Base-by-base conservation (phyloP, 176 grass and related monocot genomes). In the Lolium multiflorum region DNA sequence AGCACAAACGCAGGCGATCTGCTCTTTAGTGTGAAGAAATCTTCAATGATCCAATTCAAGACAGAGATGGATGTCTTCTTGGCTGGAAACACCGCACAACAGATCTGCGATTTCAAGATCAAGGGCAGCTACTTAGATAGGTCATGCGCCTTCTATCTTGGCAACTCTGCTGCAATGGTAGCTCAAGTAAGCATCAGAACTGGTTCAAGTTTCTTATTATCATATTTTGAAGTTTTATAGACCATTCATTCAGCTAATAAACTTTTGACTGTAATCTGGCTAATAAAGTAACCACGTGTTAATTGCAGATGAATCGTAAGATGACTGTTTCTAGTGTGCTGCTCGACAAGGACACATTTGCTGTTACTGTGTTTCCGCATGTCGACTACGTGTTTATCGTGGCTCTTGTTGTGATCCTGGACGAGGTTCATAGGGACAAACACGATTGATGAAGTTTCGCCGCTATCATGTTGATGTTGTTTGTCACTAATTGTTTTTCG, bases 1-100 rank as follows among this genome's bases (percentile, higher is more conserved):
- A 94, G 89, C 87, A 63, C 88, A 0, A 70, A 82, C 5, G 0
- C 86, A 2, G 55, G 81, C 6, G 89, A 94, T 41, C 6, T 91
- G 67, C 70, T 97, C 37, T 97, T 94, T 43, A 86, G 35, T 0
- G 91, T 76, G 2, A 97, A 95, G 87, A 90, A 84, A 57, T 84
- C 91, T 4, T 92, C 85, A 0, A 26, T 94, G 39, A 18, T 97
- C 59, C 95, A 97, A 9, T 25, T 91, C 0, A 94, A 94, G 74
- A 94, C 95, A 0, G 73, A 77, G 72, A 17, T 97, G n/a, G 86
- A 94, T 10, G 78, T 97, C 39, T 97, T 94, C 86, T 68, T 97
- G 55, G 83, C 95, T 3, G 74, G 71, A 2, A 97, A 97, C 84
- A 89, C 92, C 1, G 56, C 52, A 0, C 51, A 90, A 26, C 72